These are phyloP conservation scores for Striga hermonthica DNA, from an alignment of 305 asterid species.

Conservation along the genomic window DNA sequence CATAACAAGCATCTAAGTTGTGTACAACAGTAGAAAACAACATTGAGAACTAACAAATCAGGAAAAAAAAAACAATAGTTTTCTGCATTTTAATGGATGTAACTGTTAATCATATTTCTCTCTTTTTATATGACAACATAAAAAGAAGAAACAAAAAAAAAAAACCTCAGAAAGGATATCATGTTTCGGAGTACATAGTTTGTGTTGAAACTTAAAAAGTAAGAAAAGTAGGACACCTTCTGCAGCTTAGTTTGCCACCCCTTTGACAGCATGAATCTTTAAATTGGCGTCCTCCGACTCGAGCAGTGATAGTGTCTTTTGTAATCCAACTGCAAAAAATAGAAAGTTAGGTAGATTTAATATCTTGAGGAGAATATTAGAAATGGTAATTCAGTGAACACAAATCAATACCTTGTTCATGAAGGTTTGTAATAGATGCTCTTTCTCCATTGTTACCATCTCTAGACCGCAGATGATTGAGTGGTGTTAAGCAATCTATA, in stretches of 20 bases:
- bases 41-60: not conserved
- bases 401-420: constrained; percentile 78
- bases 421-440: constrained; percentile 80
- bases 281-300: constrained; percentile 90
- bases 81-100: no score
- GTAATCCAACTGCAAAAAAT: constrained; percentile 77
- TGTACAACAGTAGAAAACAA: no score
- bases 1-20: constrained; percentile 20
- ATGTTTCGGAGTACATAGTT: constrained; percentile 9
- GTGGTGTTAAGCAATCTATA: constrained; percentile 57
- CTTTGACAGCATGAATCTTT: constrained; percentile 96
- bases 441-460: constrained; percentile 66
- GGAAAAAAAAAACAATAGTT: no score
- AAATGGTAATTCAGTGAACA: constrained; percentile 22
- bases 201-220: constrained; percentile 23
- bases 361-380: constrained; percentile 21
- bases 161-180: constrained; percentile 20
- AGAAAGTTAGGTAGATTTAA: constrained; percentile 28
- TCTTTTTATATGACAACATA: not conserved
- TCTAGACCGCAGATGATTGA: constrained; percentile 55
- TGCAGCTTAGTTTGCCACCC: constrained; percentile 97
- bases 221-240: constrained; percentile 61
- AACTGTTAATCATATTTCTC: no score
- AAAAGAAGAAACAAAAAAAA: constrained; percentile 8
- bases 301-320: constrained; percentile 85